phyloP scores from a whole-genome alignment of 1,284 basidiomycete species.

The Boletellus dicymbophilus region DNA sequence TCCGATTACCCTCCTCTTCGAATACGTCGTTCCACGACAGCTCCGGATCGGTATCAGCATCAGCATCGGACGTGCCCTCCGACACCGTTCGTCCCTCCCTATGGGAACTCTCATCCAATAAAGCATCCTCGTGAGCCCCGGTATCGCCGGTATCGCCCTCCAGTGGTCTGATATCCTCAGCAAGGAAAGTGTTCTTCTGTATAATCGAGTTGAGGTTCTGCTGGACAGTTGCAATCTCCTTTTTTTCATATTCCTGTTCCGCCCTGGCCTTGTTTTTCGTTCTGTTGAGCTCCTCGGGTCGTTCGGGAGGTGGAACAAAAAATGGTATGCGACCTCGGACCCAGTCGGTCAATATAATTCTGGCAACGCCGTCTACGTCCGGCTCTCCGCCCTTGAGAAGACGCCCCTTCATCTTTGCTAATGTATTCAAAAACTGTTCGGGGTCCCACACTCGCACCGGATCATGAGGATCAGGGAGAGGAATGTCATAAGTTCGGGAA shows the following conservation, averaged over 20 bases:
- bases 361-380: conserved; percentile 90
- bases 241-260: conserved; percentile 28
- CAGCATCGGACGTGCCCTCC: conserved; percentile 36
- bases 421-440: conserved; percentile 80
- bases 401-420: conserved; percentile 92
- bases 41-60: conserved; percentile 44
- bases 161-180: conserved; percentile 66
- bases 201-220: conserved; percentile 78
- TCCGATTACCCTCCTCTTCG: conserved; percentile 35
- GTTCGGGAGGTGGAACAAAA: conserved; percentile 81
- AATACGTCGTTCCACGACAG: conserved; percentile 75
- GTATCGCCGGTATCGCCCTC: conserved; percentile 49
- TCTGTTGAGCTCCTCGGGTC: conserved; percentile 67
- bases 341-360: conserved; percentile 98
- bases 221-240: conserved; percentile 56
- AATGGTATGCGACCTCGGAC: conserved; percentile 94
- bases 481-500: conserved; percentile 86
- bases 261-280: conserved; percentile 39
- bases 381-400: conserved; percentile 95
- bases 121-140: conserved; percentile 29
- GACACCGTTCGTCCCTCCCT: conserved; percentile 33
- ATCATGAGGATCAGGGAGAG: conserved; percentile 59
- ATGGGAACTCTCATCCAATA: conserved; percentile 29
- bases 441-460: conserved; percentile 61
- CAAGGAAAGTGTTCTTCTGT: conserved; percentile 84